Evolutionary conservation across 2,329 filamentous ascomycete species (phyloP).

Genomic region (Cryphonectria japonica): DNA sequence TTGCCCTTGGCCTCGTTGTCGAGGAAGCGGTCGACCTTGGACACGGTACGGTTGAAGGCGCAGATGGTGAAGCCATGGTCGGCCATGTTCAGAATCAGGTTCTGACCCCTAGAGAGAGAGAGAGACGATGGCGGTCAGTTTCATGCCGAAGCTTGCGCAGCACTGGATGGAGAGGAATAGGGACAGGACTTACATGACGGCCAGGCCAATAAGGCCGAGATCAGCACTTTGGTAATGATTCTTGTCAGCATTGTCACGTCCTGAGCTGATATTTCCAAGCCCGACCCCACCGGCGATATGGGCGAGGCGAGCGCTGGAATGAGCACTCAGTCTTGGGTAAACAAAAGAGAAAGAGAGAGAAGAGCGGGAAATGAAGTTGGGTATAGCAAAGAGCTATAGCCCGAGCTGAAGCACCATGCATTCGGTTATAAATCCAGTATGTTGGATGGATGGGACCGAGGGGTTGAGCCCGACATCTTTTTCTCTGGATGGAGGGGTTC

Average conservation of each 20-base stretch:
- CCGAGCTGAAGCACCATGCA: constrained; percentile 10
- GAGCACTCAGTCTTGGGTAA: constrained; percentile 40
- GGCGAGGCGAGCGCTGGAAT: constrained; percentile 72
- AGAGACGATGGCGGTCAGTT: constrained; percentile 13
- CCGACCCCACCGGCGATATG: constrained; percentile 70
- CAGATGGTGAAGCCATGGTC: constrained; percentile 95
- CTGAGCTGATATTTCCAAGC: constrained; percentile 37
- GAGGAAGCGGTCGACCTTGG: constrained; percentile 96
- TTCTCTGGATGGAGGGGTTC: constrained; percentile 21
- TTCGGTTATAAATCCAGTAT: background rate
- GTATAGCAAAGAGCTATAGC: background rate
- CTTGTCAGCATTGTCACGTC: constrained; percentile 58
- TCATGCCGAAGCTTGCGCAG: constrained; percentile 13
- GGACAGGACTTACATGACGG: constrained; percentile 71
- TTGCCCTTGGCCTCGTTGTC: constrained; percentile 94
- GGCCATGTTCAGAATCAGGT: constrained; percentile 87
- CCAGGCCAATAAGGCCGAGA: constrained; percentile 90
- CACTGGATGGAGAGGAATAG: background rate
- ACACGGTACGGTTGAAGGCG: constrained; percentile 97
- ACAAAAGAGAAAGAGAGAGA: constrained; percentile 32
- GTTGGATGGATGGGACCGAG: background rate
- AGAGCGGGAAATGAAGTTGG: constrained; percentile 8
- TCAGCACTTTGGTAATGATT: constrained; percentile 66
- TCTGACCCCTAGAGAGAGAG: constrained; percentile 66
- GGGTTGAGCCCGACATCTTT: background rate